phyloP scores from a whole-genome alignment of 164 flowering plant species.

The Aristolochia californica region DNA sequence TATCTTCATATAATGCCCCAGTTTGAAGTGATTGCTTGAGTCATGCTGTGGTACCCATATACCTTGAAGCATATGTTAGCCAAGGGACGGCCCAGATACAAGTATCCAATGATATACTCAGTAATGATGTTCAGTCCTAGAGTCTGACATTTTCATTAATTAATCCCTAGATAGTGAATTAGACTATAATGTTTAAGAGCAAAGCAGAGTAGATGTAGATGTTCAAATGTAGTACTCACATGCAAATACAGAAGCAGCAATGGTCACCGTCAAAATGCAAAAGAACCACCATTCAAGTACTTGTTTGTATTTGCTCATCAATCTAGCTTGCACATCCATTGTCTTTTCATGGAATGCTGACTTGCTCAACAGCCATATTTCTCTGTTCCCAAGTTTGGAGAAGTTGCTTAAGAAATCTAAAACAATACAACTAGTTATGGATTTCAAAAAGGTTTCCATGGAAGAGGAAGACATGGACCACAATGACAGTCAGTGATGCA shows the following conservation, averaged over 20 bases:
- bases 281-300: too few species aligned
- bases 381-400: too few species aligned
- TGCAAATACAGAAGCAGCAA: slow-evolving; percentile 44
- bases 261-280: slow-evolving; percentile 51
- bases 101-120: slow-evolving; percentile 70
- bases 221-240: slow-evolving; percentile 44
- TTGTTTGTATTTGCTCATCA: too few species aligned
- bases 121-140: slow-evolving; percentile 80
- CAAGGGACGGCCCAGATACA: slow-evolving; percentile 76
- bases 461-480: too few species aligned
- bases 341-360: slow-evolving; percentile 45
- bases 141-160: too few species aligned
- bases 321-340: slow-evolving; percentile 67
- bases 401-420: slow-evolving; percentile 7
- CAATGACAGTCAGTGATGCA: slow-evolving; percentile 57
- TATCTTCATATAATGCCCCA: slow-evolving; percentile 87
- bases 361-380: too few species aligned
- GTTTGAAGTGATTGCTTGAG: slow-evolving; percentile 64
- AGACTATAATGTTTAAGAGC: background rate
- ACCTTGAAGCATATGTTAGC: slow-evolving; percentile 93
- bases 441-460: slow-evolving; percentile 41
- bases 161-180: background rate
- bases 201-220: background rate
- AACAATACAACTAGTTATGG: slow-evolving; percentile 41
- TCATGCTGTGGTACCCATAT: slow-evolving; percentile 77